These are phyloP conservation scores for Termitomyces sp. DNA, from an alignment of 768 basidiomycete genomes.

Conservation along the genomic window DNA sequence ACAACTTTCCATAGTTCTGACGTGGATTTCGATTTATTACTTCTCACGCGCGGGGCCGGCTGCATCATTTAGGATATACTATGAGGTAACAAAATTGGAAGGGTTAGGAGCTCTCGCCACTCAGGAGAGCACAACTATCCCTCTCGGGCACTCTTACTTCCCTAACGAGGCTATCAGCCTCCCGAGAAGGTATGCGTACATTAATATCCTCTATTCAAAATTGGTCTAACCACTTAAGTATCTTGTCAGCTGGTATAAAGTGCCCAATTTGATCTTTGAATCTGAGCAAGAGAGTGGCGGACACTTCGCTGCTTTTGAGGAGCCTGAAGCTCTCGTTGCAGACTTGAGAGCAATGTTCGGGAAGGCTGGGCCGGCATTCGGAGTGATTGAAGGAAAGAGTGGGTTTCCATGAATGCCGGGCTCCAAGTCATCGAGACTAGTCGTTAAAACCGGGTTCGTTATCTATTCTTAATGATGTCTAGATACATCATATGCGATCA, in stretches of 20 bases:
- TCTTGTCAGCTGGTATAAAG: conserved; percentile 16
- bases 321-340: conserved; percentile 30
- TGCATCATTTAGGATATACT: conserved; percentile 54
- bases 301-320: conserved; percentile 41
- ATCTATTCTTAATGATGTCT: too few species aligned
- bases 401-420: not conserved
- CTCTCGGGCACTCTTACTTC: conserved; percentile 43
- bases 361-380: conserved; percentile 32
- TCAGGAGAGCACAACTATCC: conserved; percentile 23
- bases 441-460: too few species aligned
- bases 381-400: conserved; percentile 26
- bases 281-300: conserved; percentile 35
- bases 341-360: conserved; percentile 44
- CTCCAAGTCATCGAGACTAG: too few species aligned
- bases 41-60: conserved; percentile 57
- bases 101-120: conserved; percentile 2
- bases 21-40: conserved; percentile 56
- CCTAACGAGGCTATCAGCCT: conserved; percentile 34
- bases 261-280: conserved; percentile 18
- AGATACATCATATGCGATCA: too few species aligned
- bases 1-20: conserved; percentile 37
- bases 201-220: not conserved
- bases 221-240: not conserved
- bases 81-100: conserved; percentile 29
- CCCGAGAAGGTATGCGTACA: conserved; percentile 16